These are phyloP conservation scores for Xylaria palmicola DNA, from an alignment of 495 filamentous ascomycete genomes.

Conservation along the genomic window DNA sequence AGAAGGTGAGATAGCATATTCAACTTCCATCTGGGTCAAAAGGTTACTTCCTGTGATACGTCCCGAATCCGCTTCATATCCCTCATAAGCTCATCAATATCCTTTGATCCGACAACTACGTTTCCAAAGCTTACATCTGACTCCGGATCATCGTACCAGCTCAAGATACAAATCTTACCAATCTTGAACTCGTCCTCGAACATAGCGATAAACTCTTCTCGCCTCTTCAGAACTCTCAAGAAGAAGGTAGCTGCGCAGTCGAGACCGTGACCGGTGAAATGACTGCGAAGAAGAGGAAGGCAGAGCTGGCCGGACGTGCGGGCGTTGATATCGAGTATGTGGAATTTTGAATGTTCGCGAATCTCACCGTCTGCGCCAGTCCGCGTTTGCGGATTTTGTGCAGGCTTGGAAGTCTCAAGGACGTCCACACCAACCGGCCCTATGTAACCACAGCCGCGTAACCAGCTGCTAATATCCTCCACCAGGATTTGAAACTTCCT, in stretches of 20 bases:
- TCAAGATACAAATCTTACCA: conserved; percentile 26
- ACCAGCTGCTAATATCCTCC: conserved; percentile 22
- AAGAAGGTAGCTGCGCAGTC: conserved; percentile 28
- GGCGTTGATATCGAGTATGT: conserved; percentile 38
- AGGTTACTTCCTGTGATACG: neutral
- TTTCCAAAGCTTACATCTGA: conserved; percentile 24
- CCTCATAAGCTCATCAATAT: neutral
- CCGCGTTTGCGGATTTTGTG: neutral
- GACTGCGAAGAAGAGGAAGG: conserved; percentile 26
- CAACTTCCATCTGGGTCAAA: neutral
- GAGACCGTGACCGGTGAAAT: conserved; percentile 23
- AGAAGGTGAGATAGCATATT: neutral
- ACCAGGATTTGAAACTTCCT: conserved; percentile 23
- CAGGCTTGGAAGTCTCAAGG: conserved; percentile 20
- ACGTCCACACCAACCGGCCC: conserved; percentile 36
- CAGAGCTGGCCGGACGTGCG: conserved; percentile 32
- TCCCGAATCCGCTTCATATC: neutral
- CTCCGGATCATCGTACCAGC: conserved; percentile 31
- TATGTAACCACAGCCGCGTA: conserved; percentile 26
- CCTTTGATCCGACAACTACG: conserved; percentile 28
- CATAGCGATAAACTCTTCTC: conserved; percentile 23
- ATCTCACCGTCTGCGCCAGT: neutral
- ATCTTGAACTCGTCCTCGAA: conserved; percentile 21
- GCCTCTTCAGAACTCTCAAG: conserved; percentile 6
- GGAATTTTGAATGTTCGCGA: neutral